phyloP scores from a whole-genome alignment of 1,284 basidiomycete genomes.

The Heterobasidion parviporum region DNA sequence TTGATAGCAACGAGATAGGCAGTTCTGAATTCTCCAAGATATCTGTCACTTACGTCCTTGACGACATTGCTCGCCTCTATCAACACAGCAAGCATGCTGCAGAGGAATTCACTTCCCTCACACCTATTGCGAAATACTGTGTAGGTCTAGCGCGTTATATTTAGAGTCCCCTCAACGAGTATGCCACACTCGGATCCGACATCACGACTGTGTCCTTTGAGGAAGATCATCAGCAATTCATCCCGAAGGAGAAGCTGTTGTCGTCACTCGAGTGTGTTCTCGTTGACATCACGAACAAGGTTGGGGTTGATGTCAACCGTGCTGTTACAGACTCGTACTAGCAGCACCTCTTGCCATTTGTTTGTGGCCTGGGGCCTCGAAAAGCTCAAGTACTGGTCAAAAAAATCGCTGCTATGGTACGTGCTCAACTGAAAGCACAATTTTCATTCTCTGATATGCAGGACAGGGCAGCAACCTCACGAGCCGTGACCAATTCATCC shows the following conservation, averaged over 20 bases:
- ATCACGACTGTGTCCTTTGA: constrained; percentile 76
- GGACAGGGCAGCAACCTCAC: constrained; percentile 73
- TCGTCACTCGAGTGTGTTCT: constrained; percentile 80
- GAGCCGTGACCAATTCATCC: constrained; percentile 83
- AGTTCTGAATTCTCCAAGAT: constrained; percentile 11
- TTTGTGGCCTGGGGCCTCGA: constrained; percentile 91
- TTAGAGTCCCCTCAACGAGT: constrained; percentile 93
- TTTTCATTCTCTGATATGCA: constrained; percentile 10
- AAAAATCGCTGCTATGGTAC: constrained; percentile 70
- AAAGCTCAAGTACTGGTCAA: constrained; percentile 86
- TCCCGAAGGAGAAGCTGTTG: constrained; percentile 81
- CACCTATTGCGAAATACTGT: constrained; percentile 86
- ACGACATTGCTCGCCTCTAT: constrained; percentile 92
- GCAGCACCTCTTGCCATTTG: constrained; percentile 80
- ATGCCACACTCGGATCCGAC: constrained; percentile 79
- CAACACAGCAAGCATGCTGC: constrained; percentile 85
- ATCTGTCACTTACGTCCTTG: constrained; percentile 76
- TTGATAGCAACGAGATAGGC: constrained; percentile 7
- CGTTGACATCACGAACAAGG: constrained; percentile 85
- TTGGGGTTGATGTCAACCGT: constrained; percentile 95
- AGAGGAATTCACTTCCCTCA: constrained; percentile 81
- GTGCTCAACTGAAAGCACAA: constrained; percentile 11
- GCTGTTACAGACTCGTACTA: constrained; percentile 86
- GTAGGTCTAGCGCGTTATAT: constrained; percentile 89
- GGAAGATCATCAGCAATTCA: constrained; percentile 81